These are phyloP conservation scores for Linnemannia schmuckeri DNA, from an alignment of 192 early-diverging fungal species.

Conservation along the genomic window DNA sequence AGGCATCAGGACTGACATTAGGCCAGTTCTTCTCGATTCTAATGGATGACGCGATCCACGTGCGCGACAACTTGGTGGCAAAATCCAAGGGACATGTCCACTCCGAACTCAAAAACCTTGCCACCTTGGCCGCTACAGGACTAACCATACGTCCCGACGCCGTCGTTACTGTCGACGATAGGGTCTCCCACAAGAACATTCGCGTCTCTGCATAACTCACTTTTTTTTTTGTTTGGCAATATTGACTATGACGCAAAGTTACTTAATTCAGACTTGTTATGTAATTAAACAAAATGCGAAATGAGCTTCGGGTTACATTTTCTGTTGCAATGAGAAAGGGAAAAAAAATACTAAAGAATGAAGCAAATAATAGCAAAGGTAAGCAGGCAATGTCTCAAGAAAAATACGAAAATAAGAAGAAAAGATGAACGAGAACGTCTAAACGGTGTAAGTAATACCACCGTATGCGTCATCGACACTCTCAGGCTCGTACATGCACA, in stretches of 20 bases:
- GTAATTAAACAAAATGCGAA: neutral
- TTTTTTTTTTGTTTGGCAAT: neutral
- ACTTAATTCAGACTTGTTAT: neutral
- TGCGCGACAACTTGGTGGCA: slow-evolving; percentile 10
- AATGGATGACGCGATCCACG: slow-evolving; percentile 33
- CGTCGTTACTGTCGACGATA: neutral
- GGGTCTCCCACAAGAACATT: neutral
- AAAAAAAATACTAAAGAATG: neutral
- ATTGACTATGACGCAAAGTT: neutral
- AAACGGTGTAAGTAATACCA: slow-evolving; percentile 32
- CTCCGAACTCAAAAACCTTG: neutral
- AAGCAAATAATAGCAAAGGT: no score
- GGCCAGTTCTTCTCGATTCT: slow-evolving; percentile 34
- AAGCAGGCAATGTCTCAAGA: neutral
- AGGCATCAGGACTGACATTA: slow-evolving; percentile 23
- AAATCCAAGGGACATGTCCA: neutral
- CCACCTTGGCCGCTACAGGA: neutral
- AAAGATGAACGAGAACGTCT: neutral
- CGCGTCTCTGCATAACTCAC: slow-evolving; percentile 2
- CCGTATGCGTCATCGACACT: slow-evolving; percentile 49
- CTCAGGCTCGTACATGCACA: slow-evolving; percentile 71
- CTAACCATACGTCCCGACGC: neutral
- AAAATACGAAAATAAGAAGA: neutral
- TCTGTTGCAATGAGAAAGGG: neutral
- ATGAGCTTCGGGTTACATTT: neutral